Base-by-base conservation (phyloP, 345 rosid genomes). In the Acer campestre region DNA sequence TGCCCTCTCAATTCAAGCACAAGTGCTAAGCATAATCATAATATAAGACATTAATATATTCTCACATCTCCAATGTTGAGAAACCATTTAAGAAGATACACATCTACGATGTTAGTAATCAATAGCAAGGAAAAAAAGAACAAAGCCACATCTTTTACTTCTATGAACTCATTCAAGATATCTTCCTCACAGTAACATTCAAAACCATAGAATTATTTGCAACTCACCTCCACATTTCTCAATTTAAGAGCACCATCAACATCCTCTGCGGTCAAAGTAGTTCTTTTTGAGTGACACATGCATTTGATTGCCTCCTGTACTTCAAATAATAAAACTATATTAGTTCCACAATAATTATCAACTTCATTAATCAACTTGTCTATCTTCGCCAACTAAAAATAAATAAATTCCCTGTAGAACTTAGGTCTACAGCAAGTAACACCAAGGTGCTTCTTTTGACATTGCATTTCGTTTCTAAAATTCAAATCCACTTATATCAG, bases 281-380 rank as follows among this genome's bases (percentile, higher is more conserved):
- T 89, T 78, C 98, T 88, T 86, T 85, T 91, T 1, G 99, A 94
- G 78, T 96, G 99, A 56, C 94, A 94, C 99, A 96, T 96, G 76
- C 95, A 94, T 82, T 96, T 96, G 73, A 92, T 86, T 44, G 99
- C 95, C 83, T 95, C 97, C 93, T 92, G 84, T n/a, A 62, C 42
- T 68, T 66, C 76, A 85, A 71, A 44, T 71, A 68, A 78, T 68
- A 29, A 77, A 13, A 70, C 44, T 73, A 78, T 6, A 44, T 31
- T 16, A 65, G 11, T 66, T 66, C 61, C 38, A 49, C 20, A 51
- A 73, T 38, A 20, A 22, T 25, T 23, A 67, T 74, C 74, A 22
- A 65, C 66, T 72, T 62, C 3, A 22, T 40, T 22, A 63, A 61
- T 10, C 49, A 51, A 58, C 31, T 10, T 11, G 40, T 14, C 49